phyloP scores from a whole-genome alignment of 306 rosid genomes.

The Castanospermum australe region DNA sequence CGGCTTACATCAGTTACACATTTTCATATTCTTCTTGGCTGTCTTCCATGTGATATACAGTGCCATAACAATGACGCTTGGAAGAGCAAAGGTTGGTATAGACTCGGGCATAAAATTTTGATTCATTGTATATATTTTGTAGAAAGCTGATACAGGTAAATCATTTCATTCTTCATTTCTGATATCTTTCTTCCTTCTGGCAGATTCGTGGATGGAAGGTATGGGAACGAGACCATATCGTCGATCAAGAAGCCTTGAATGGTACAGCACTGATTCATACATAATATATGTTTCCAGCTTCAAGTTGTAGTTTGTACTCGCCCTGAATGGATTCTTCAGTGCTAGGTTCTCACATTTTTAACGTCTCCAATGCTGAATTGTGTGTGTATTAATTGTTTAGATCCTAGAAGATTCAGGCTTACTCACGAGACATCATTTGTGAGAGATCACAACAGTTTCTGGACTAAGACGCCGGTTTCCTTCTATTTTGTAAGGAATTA shows the following conservation, averaged over 20 bases:
- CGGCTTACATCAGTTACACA: conserved; percentile 88
- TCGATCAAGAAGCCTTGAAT: conserved; percentile 63
- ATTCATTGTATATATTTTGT: not conserved
- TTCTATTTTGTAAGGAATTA: conserved; percentile 73
- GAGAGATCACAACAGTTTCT: conserved; percentile 65
- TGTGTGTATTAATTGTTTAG: conserved; percentile 40
- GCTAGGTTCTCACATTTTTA: not conserved
- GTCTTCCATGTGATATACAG: conserved; percentile 82
- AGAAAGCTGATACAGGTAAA: not conserved
- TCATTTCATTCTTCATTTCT: not conserved
- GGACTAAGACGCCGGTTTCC: conserved; percentile 76
- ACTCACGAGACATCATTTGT: conserved; percentile 93
- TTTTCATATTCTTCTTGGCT: conserved; percentile 93
- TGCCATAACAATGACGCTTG: conserved; percentile 80
- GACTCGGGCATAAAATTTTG: not conserved
- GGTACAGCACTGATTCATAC: conserved; percentile 39
- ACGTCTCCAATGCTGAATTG: conserved; percentile 10
- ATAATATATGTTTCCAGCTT: not conserved
- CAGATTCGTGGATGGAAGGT: conserved; percentile 86
- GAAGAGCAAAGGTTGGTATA: conserved; percentile 75
- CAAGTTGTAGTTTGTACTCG: not conserved
- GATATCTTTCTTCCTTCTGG: not conserved
- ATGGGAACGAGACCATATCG: conserved; percentile 59
- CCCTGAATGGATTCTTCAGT: not conserved
- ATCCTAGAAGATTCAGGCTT: conserved; percentile 87